These are phyloP conservation scores for Fusarium acutatum DNA, from an alignment of 2,329 filamentous ascomycete species.

Conservation along the genomic window DNA sequence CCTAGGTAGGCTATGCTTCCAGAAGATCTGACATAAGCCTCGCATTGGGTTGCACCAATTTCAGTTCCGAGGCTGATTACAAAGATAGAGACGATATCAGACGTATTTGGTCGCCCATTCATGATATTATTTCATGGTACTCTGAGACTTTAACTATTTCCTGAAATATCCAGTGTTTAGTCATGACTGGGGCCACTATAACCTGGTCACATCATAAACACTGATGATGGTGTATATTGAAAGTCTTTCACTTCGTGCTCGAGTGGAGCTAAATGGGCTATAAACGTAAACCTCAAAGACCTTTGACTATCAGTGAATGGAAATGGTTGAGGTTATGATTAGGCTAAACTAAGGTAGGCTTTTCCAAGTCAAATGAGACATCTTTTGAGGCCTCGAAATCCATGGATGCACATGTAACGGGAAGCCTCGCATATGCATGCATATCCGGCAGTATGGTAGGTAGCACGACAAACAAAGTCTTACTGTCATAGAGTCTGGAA, in stretches of 20 bases:
- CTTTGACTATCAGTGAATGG: background rate
- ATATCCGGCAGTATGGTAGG: conserved; percentile 1
- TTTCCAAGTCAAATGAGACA: background rate
- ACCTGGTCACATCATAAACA: conserved; percentile 5
- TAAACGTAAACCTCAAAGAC: background rate
- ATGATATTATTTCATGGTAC: background rate
- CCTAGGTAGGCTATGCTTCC: background rate
- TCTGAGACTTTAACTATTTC: background rate
- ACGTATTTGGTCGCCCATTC: background rate
- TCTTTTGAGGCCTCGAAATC: background rate
- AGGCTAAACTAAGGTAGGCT: background rate
- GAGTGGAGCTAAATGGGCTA: background rate
- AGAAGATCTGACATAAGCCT: background rate
- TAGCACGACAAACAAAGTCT: conserved; percentile 13
- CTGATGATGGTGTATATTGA: conserved; percentile 7
- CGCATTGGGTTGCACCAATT: background rate
- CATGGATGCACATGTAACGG: background rate
- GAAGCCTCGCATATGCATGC: conserved; percentile 14
- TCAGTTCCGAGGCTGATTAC: background rate
- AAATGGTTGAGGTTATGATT: too few species aligned
- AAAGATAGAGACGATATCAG: background rate
- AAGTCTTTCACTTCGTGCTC: background rate
- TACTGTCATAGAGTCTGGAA: background rate
- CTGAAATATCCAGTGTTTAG: background rate
- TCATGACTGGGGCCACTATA: background rate